Conservation (phyloP, 768 basidiomycete genomes). For the Mrakia frigida region DNA sequence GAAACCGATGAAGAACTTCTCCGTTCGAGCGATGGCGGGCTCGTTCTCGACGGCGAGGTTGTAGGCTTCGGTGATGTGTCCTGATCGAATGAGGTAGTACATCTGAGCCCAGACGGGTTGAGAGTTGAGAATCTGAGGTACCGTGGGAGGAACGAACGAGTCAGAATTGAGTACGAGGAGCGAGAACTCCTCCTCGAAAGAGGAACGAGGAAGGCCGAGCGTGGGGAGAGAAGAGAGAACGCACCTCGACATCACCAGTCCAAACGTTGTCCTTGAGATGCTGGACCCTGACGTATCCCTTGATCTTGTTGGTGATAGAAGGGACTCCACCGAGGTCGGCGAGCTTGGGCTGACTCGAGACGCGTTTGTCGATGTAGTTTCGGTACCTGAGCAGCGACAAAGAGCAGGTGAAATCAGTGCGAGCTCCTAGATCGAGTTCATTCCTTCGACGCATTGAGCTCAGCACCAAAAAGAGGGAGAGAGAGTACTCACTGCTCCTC, state of each 20-base stretch:
- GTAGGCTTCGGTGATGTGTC: constrained; percentile 73
- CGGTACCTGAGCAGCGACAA: constrained; percentile 37
- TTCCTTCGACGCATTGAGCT: background rate
- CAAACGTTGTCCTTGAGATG: constrained; percentile 76
- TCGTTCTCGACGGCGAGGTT: constrained; percentile 67
- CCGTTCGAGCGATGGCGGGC: constrained; percentile 59
- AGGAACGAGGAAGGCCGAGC: too few relatives aligned
- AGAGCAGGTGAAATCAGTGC: background rate
- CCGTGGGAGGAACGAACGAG: background rate
- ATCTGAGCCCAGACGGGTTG: constrained; percentile 89
- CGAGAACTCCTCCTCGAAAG: too few relatives aligned
- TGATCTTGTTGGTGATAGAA: constrained; percentile 77
- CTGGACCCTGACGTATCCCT: constrained; percentile 75
- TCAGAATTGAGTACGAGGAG: background rate
- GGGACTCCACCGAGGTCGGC: constrained; percentile 88
- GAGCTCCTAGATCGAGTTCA: constrained; percentile 31
- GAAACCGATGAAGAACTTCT: constrained; percentile 73
- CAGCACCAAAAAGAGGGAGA: background rate
- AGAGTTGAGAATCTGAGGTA: constrained; percentile 65
- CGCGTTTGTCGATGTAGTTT: constrained; percentile 61
- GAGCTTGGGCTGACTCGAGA: constrained; percentile 74
- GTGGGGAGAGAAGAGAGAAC: constrained; percentile 34
- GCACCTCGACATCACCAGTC: constrained; percentile 81
- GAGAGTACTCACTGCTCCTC: constrained; percentile 60
- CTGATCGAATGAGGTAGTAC: constrained; percentile 86